A percentile compares a stretch with the other conserved stretches of the same genome.
Conservation (phyloP, 805 yeast species). For the Cyberlindnera samutprakarnensis region DNA sequence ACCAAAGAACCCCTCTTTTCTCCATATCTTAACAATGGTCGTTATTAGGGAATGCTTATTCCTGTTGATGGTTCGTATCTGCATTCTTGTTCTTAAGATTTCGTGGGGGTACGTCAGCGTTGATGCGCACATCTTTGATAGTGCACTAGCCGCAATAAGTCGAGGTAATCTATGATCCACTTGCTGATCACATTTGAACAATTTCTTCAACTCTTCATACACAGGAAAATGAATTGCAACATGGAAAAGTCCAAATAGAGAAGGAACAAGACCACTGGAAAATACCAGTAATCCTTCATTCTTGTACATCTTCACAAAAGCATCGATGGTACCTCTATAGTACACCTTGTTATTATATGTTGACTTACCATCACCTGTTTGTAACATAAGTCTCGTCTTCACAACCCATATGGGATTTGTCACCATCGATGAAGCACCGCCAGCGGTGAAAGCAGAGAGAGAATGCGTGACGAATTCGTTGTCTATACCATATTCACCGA, state of each 20-base stretch:
- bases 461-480: conserved; percentile 33
- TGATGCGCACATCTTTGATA: conserved; percentile 85
- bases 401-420: conserved; percentile 99
- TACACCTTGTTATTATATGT: conserved; percentile 22
- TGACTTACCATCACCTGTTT: conserved; percentile 32
- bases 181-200: conserved; percentile 27
- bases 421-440: conserved; percentile 71
- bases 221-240: conserved; percentile 96
- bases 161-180: conserved; percentile 28
- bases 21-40: conserved; percentile 24
- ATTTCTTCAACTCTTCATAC: conserved; percentile 71
- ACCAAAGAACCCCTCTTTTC: conserved; percentile 69
- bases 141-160: conserved; percentile 59
- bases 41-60: conserved; percentile 15
- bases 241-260: conserved; percentile 82
- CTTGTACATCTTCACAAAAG: conserved; percentile 68
- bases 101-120: conserved; percentile 93
- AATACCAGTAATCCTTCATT: conserved; percentile 77
- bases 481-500: conserved; percentile 19
- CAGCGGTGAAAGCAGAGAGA: conserved; percentile 75
- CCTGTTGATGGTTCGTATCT: conserved; percentile 34
- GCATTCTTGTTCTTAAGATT: conserved; percentile 86
- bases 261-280: conserved; percentile 86
- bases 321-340: conserved; percentile 77
- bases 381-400: conserved; percentile 90